Evolutionary conservation across 495 filamentous ascomycete genomes (phyloP), one percentile per base, ranked within the genome.

Genomic region (Cudoniella acicularis): DNA sequence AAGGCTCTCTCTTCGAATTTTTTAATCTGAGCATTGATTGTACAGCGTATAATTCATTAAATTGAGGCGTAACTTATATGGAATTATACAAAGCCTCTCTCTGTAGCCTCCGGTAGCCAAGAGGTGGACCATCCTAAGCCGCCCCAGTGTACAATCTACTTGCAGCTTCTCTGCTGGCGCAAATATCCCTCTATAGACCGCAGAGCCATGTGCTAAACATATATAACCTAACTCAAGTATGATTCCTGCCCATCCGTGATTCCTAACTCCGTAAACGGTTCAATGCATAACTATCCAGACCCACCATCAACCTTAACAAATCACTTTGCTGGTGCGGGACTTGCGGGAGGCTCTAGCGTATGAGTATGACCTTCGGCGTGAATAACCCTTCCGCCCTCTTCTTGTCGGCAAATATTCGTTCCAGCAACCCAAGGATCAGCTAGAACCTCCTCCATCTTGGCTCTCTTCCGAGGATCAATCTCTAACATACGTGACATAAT

Each of bases 401-500:
- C 67, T 63, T 84, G 80, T 49, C 77, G 64, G 62, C 81, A 84
- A 49, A 84, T 83, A 17, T 82, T 73, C 46, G 88, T 87, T 57
- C 83, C 81, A 11, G 79, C 79, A 30, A 98, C 84, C 94, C 95
- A 98, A n/a, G 88, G 84, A 70, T 98, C 95, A 6, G 81, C 79
- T 59, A 96, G 72, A 16, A 98, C 88, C 69, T 98, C 91, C 16
- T 85, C 79, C 72, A 98, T 83, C 4, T 80, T 91, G 3, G 91
- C 95, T 42, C 94, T 82, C 56, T 87, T 86, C 63, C 83, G 89
- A 3, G 94, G 92, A 64, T 94, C 84, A 42, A 96, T 77, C 64
- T 96, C 92, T 49, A 98, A 79, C 94, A 98, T 98, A 43, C 89
- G 82, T 21, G 89, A 87, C 52, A 98, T 91, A 59, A 98, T 90